Conservation (phyloP, 495 filamentous ascomycete genomes). For the Jackrogersella multiformis region DNA sequence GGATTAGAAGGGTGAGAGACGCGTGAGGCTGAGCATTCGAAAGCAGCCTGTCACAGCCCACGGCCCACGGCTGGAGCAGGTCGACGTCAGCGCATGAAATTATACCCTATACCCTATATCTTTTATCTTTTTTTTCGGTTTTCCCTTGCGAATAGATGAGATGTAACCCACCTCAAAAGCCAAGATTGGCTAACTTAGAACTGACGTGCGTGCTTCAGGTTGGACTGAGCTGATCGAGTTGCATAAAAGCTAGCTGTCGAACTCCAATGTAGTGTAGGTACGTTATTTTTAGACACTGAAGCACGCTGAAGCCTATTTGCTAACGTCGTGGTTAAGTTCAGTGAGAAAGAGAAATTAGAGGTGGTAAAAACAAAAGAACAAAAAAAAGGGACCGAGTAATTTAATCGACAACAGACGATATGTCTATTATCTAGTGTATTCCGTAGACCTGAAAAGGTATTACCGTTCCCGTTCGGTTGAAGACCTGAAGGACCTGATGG, state of each 20-base stretch:
- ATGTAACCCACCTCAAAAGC: constrained; percentile 42
- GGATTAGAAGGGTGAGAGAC: too few species aligned
- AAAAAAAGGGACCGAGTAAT: too few species aligned
- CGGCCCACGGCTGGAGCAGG: constrained; percentile 43
- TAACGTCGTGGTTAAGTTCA: too few species aligned
- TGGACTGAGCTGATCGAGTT: constrained; percentile 9
- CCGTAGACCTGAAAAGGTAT: constrained; percentile 8
- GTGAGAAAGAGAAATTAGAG: too few species aligned
- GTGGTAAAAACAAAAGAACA: too few species aligned
- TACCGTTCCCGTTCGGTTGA: too few species aligned
- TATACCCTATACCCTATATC: constrained; percentile 24
- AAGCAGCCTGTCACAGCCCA: constrained; percentile 45
- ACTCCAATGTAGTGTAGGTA: background rate
- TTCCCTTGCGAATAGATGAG: constrained; percentile 21
- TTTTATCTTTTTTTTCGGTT: background rate
- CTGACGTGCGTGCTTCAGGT: constrained; percentile 24
- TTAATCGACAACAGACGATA: constrained; percentile 5
- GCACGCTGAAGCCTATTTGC: too few species aligned
- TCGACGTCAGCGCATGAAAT: constrained; percentile 58
- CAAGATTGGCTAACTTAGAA: constrained; percentile 28
- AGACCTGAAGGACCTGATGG: too few species aligned
- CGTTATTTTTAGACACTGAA: background rate
- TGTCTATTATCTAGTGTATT: too few species aligned
- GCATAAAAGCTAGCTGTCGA: constrained; percentile 5
- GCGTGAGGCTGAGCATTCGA: constrained; percentile 47